Percentiles rank a stretch among this genome's conserved stretches.
These are phyloP conservation scores for Psilocybe tampanensis DNA, from an alignment of 768 basidiomycete genomes.

Conservation along the genomic window DNA sequence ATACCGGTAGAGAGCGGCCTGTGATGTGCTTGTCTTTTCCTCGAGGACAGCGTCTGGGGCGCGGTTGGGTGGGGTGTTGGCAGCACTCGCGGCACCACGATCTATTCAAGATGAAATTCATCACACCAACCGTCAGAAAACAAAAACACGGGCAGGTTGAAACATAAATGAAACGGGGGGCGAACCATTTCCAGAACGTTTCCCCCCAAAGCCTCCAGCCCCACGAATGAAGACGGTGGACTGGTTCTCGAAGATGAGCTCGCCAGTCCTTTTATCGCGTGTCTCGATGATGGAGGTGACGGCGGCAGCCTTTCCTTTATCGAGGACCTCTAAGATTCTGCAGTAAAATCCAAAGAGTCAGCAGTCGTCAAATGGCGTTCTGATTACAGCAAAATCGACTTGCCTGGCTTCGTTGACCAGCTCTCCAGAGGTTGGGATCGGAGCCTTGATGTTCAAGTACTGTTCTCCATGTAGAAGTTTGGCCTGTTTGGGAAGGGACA, in stretches of 20 bases:
- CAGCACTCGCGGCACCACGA: conserved; percentile 85
- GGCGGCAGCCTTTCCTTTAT: conserved; percentile 93
- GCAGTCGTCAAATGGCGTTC: not conserved
- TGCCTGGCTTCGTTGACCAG: conserved; percentile 76
- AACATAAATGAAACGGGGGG: no score
- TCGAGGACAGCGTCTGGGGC: conserved; percentile 84
- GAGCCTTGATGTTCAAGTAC: conserved; percentile 83
- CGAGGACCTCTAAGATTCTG: conserved; percentile 78
- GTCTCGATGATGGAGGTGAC: conserved; percentile 82
- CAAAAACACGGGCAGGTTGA: no score
- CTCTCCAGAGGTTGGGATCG: conserved; percentile 84
- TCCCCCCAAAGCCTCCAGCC: conserved; percentile 95
- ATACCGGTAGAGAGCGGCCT: conserved; percentile 92
- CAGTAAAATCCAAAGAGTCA: not conserved
- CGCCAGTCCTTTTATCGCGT: conserved; percentile 74
- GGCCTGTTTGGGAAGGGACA: conserved; percentile 49
- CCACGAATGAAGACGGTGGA: conserved; percentile 92
- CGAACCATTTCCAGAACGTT: conserved; percentile 76
- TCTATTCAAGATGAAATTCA: conserved; percentile 48
- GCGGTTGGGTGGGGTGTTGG: conserved; percentile 80
- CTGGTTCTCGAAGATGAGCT: conserved; percentile 90
- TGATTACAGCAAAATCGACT: conserved; percentile 17
- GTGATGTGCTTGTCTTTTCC: conserved; percentile 79
- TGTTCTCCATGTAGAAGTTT: conserved; percentile 99
- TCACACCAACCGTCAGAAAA: not conserved